phyloP scores from a whole-genome alignment of 2,329 filamentous ascomycete genomes.

The Dactylonectria macrodidyma region DNA sequence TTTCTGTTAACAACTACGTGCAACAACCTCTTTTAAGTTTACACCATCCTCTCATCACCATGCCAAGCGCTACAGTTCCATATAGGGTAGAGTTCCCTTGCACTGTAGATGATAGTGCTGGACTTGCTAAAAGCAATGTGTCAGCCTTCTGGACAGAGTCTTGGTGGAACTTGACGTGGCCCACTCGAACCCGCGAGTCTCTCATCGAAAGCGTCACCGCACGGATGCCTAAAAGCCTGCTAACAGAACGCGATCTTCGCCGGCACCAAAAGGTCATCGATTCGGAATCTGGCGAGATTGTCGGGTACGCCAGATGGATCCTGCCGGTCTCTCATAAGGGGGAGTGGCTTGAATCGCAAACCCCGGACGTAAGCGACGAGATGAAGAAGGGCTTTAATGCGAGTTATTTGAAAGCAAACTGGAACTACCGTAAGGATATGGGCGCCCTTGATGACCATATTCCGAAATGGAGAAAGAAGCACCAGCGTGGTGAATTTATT shows the following conservation, averaged over 20 bases:
- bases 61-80: background rate
- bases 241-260: constrained; percentile 33
- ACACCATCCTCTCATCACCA: background rate
- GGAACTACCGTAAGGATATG: constrained; percentile 11
- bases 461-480: constrained; percentile 24
- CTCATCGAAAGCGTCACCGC: constrained; percentile 31
- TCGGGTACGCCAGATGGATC: constrained; percentile 42
- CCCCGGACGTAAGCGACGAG: constrained; percentile 30
- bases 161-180: constrained; percentile 42
- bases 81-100: constrained; percentile 31
- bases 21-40: background rate
- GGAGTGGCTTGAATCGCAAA: constrained; percentile 34
- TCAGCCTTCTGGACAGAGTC: constrained; percentile 37
- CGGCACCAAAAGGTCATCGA: constrained; percentile 41
- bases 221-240: constrained; percentile 35
- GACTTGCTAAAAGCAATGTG: constrained; percentile 38
- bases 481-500: constrained; percentile 28
- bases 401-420: constrained; percentile 14
- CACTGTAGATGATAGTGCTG: constrained; percentile 19
- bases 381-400: constrained; percentile 6
- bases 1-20: background rate
- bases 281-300: constrained; percentile 38
- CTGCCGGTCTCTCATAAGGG: constrained; percentile 27
- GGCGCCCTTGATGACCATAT: constrained; percentile 32
- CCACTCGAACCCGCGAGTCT: constrained; percentile 23